Evolutionary conservation across 768 basidiomycete species (phyloP), one percentile per base, ranked within the genome.

Genomic region (Tricholomella constricta): DNA sequence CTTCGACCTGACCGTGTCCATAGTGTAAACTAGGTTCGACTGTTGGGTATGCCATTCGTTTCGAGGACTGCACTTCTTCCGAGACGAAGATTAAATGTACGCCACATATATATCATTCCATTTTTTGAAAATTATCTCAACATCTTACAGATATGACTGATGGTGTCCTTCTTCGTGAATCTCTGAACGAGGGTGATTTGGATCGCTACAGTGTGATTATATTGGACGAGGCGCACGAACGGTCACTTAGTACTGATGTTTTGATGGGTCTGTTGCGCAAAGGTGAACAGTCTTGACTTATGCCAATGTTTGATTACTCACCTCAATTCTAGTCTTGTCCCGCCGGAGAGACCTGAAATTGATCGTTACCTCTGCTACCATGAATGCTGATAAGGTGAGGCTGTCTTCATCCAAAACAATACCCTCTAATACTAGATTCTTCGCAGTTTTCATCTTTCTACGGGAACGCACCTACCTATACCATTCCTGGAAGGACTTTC

Each of bases 201-300:
- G 97, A 99, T 69, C 80, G 93, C 48, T 99, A 99, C 66, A 95
- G 89, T 54, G 89, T 96, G 59, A 91, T 99, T 65, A 98, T 99
- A 58, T 80, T 98, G n/a, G 97, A 99, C 64, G 97, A 98, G 74
- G 97, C 97, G 2, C 97, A 98, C 68, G 97, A 98, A 68, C 88
- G 96, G 20, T 98, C 95, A 0, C 76, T 99, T 47, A 98, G 93
- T 68, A 99, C 97, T 11, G 97, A 98, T 66, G 95, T 98, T 15
- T 76, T 99, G 25, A 98, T 99, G 97, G 97, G 97, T 65, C 75
- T 99, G 31, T 74, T 98, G 17, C 80, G 85, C 48, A 99, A 98
- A 73, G 91, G 96, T 95, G 64, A 59, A 88, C 6, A 34, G 20
- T 7, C 46, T 34, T n/a, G 35, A 19, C 14, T 37, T 6, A 31